Base-by-base conservation (phyloP, 1,284 basidiomycete species). In the Boletellus deceptivus region DNA sequence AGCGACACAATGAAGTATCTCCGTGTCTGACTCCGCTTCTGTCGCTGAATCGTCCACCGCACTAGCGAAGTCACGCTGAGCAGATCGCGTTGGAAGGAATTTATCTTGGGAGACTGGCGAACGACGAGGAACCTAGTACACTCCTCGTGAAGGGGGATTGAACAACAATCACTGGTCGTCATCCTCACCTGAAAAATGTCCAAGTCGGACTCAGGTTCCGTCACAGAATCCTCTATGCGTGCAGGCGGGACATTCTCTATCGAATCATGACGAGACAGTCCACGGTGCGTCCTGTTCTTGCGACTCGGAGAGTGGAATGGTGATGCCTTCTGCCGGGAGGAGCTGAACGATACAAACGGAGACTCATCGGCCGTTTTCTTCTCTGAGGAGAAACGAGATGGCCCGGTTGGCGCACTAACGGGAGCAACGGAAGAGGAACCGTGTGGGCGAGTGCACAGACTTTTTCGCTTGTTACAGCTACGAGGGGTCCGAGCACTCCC, bases 1-100 rank as follows among this genome's bases (percentile, higher is more conserved):
- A 58, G 71, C 55, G 62, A 60, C 50, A 33, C 61, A 69, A 29
- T 27, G 54, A 11, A 49, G 46, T 6, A 62, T 68, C 10, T 70
- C 66, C 6, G 58, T 59, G 16, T 70, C 69, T 16, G 66, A 68
- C 36, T 71, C 66, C 14, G 68, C 58, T 49, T 68, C 66, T 11
- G 66, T 68, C n/a, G 50, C 59, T 18, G 66, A 68, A 35, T 68
- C 66, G 29, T 65, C 67, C 18, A 55, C 59, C n/a, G 9, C n/a
- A 17, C 27, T n/a, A 8, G 44, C 25, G 44, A 39, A 17, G 22
- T 36, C 20, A n/a, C 27, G 40, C 20, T 34, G 47, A 24, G 34
- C 16, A 2, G 10, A 24, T 43, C 34, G 24, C 31, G 20, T 27
- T 11, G 42, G 25, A 35, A 36, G 18, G 43, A 25, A 24, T 18